Evolutionary conservation across 208 protist genomes (phyloP), one percentile per base, ranked within the genome.

Genomic region (Vickermania ingenoplastis): DNA sequence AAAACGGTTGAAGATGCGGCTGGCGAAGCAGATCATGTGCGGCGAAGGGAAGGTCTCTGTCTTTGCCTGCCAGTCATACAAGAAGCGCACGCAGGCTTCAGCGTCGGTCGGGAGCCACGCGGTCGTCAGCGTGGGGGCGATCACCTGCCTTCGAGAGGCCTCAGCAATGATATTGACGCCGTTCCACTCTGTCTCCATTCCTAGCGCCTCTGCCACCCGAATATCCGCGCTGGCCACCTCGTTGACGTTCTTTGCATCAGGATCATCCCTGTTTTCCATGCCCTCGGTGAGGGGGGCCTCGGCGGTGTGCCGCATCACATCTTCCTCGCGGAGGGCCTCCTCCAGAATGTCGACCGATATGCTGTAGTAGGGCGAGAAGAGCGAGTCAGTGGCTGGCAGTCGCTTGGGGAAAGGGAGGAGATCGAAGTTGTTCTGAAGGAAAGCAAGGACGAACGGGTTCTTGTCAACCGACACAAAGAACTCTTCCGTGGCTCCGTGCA

Each of bases 1-100:
- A 41, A 61, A 68, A 7, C 62, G 61, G 23, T 60, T 56, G 51
- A 69, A 55, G 22, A 73, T 69, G 29, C 67, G 67, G 51, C 67
- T 62, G 17, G 67, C 67, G 31, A 73, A 73, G 53, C 29, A 30
- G 14, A 73, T 23, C 67, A 73, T 73, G 57, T 73, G 36, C 11
- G 62, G 54, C 5, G 67, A 67, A 4, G 67, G 67, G 3, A 55
- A 50, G 3, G 49, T 62, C 27, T 28, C 3, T 13, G 62, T 63
- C 22, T 14, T 26, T 2, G 22, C 14, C 25, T 53, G 56, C 60
- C 63, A 68, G 11, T 53, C 26, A 5, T 63, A 4, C 41, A 65
- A 27, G 31, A 63, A 68, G 17, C 63, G 63, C 17, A 23, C 11
- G 45, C 31, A 7, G 5, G 50, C 63, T 41, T 68, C 63, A 2